Percentiles rank a stretch among this genome's conserved stretches.
Evolutionary conservation across 164 flowering plant species (phyloP).

Genomic region (Aristolochia californica): DNA sequence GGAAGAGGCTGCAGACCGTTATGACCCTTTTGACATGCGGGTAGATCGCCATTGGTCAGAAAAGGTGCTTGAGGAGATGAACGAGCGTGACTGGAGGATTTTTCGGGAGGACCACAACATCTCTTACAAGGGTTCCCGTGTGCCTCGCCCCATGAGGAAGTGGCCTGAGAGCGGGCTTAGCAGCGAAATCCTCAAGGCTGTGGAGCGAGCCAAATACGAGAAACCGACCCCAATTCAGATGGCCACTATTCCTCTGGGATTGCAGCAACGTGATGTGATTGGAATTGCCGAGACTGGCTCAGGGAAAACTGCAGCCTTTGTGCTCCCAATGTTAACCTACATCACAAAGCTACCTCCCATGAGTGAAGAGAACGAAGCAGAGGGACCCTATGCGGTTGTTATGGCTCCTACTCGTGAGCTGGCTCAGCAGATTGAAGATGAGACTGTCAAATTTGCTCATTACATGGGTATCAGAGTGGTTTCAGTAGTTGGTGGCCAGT

Average conservation of each 20-base stretch:
- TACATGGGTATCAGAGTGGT: constrained; percentile 75
- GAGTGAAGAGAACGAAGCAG: constrained; percentile 74
- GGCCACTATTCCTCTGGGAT: constrained; percentile 85
- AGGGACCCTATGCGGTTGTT: constrained; percentile 89
- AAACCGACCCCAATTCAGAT: constrained; percentile 87
- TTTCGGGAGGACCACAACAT: constrained; percentile 83
- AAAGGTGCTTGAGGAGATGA: constrained; percentile 82
- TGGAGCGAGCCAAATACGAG: constrained; percentile 71
- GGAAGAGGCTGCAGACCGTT: constrained; percentile 61
- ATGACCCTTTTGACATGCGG: constrained; percentile 69
- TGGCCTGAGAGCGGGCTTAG: constrained; percentile 67
- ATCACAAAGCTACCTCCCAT: constrained; percentile 70
- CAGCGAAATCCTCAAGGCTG: constrained; percentile 57
- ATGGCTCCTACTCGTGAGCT: constrained; percentile 95
- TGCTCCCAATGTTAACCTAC: constrained; percentile 81
- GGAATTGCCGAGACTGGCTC: constrained; percentile 94
- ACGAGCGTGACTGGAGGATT: constrained; percentile 88
- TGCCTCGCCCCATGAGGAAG: constrained; percentile 77
- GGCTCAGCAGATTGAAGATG: constrained; percentile 91
- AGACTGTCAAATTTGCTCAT: constrained; percentile 75
- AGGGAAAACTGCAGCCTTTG: constrained; percentile 93
- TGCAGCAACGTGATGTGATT: constrained; percentile 86
- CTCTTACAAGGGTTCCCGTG: constrained; percentile 76
- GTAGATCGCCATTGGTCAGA: constrained; percentile 81
- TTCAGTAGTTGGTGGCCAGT: constrained; percentile 85